phyloP scores from a whole-genome alignment of 768 basidiomycete genomes.

The Butyriboletus loyo region DNA sequence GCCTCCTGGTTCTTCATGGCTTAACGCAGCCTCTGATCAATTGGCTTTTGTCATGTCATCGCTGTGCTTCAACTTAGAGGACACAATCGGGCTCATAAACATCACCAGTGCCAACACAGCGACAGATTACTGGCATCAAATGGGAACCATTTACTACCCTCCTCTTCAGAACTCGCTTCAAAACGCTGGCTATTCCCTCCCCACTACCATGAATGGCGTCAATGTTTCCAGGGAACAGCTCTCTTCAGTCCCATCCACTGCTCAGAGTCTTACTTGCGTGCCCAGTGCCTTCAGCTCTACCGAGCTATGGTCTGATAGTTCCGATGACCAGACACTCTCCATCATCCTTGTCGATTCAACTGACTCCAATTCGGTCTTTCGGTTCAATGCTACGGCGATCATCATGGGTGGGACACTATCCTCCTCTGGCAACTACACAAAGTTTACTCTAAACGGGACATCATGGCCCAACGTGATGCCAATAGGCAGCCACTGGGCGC shows the following conservation, averaged over 20 bases:
- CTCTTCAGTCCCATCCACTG: slow-evolving; percentile 10
- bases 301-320: slow-evolving; percentile 2
- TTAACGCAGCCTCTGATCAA: not conserved
- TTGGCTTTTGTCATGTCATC: slow-evolving; percentile 1
- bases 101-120: not conserved
- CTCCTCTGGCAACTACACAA: slow-evolving; percentile 3
- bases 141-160: slow-evolving; percentile 12
- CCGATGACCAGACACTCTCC: slow-evolving; percentile 10
- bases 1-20: not conserved
- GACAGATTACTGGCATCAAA: not conserved
- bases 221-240: slow-evolving; percentile 12
- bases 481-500: slow-evolving; percentile 9
- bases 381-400: slow-evolving; percentile 9
- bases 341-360: not conserved
- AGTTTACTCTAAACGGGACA: slow-evolving; percentile 17
- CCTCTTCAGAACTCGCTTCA: not conserved
- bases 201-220: slow-evolving; percentile 13
- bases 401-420: slow-evolving; percentile 7
- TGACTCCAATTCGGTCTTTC: not conserved
- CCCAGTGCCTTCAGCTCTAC: accelerated
- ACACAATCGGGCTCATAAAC: slow-evolving; percentile 8
- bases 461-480: slow-evolving; percentile 10
- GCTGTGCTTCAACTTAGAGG: not conserved
- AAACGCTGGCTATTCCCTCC: not conserved
- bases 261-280: slow-evolving; percentile 7